Base-by-base conservation (phyloP, 2,329 filamentous ascomycete species). In the Fusarium devonianum region DNA sequence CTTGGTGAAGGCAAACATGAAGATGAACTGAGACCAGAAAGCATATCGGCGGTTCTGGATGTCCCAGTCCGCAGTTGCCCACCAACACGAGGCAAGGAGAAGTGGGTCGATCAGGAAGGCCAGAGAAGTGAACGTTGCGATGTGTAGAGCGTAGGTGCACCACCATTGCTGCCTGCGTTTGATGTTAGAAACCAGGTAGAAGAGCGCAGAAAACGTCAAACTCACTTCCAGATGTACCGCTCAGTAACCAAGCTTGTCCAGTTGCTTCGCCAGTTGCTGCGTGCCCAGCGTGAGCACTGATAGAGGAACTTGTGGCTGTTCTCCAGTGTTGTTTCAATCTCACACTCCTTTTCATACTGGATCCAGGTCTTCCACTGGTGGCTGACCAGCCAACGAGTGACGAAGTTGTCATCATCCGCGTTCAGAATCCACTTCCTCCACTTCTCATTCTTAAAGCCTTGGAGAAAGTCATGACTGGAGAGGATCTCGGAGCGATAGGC, bases 221-320 rank as follows among this genome's bases (percentile, higher is more conserved):
- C 91, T 87, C 82, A 96, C 92, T 76, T 86, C 85, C 89, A 91
- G 67, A 97, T 90, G 67, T 91, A 83, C 69, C 88, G 79, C 74
- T 97, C 93, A 58, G 84, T 84, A 58, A 93, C 82, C 67, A 97
- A 80, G 72, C 91, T 97, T 41, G 91, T 97, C 73, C 91, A 87
- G 73, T 97, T 97, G 78, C 92, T 96, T 69, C 93, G 83, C 93
- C 93, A 97, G 74, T 97, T 97, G 79, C 92, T 97, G 67, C 93
- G 86, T 32, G 94, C 92, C 93, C 93, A 97, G 36, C 93, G 84
- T 35, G 93, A 85, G 73, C 93, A 97, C 74, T 97, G 93, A 69
- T 90, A 93, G 57, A 97, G 78, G 68, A 96, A 97, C 68, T 92
- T 95, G 47, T 82, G 78, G 69, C 92, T 88, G 70, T 93, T 89